phyloP scores from a whole-genome alignment of 2,329 filamentous ascomycete species.

The Macrophomina tecta region DNA sequence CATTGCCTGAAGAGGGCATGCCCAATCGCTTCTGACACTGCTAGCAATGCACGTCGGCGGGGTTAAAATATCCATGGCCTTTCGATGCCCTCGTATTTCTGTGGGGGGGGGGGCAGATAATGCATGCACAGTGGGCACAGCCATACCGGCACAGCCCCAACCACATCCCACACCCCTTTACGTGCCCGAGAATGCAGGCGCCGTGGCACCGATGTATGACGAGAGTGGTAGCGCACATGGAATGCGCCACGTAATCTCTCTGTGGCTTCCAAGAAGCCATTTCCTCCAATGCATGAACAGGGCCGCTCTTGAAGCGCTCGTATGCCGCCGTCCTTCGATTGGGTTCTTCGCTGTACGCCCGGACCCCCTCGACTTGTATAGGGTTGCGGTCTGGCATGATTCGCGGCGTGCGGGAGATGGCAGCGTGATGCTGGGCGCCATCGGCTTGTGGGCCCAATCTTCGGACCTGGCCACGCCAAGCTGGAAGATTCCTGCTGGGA shows the following conservation, averaged over 20 bases:
- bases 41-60: not conserved
- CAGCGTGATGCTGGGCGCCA: not conserved
- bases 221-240: not conserved
- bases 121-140: not conserved
- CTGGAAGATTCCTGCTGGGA: slow-evolving; percentile 7
- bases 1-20: not conserved
- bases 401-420: not conserved
- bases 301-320: not conserved
- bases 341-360: not conserved
- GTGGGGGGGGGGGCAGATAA: not conserved
- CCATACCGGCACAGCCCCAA: not conserved
- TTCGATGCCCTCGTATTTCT: not conserved
- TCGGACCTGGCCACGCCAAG: slow-evolving; percentile 2
- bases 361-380: not conserved
- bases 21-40: not conserved
- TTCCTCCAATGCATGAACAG: not conserved
- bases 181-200: slow-evolving; percentile 8
- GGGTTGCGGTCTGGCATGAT: not conserved
- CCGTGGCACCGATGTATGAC: not conserved
- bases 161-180: not conserved
- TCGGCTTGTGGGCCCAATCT: not conserved
- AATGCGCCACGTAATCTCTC: slow-evolving; percentile 11
- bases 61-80: not conserved
- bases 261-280: slow-evolving; percentile 16
- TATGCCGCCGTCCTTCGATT: not conserved